Percentiles rank a stretch among this genome's conserved stretches.
These are phyloP conservation scores for Cordyceps cateniannulata DNA, from an alignment of 2,329 filamentous ascomycete species.

Conservation along the genomic window DNA sequence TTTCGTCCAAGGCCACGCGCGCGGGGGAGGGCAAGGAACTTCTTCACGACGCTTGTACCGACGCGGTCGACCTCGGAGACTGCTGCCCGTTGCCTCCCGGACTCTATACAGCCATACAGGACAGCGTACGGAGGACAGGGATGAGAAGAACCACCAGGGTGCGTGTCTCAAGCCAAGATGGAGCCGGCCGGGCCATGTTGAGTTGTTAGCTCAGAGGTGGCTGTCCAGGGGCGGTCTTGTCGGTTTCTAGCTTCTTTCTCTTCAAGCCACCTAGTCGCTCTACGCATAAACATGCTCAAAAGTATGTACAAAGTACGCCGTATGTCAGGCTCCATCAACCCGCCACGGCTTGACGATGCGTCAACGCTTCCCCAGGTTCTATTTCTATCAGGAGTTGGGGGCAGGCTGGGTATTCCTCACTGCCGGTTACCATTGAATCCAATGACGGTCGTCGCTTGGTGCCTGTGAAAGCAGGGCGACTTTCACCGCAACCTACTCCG, in stretches of 20 bases:
- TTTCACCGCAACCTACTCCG: not conserved
- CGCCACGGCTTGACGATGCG: not conserved
- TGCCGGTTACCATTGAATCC: no score
- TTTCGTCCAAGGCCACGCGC: not conserved
- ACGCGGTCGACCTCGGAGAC: no score
- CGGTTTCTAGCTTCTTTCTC: not conserved
- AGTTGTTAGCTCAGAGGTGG: conserved; percentile 1
- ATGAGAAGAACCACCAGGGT: not conserved
- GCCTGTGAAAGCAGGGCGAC: not conserved
- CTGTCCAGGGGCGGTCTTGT: not conserved
- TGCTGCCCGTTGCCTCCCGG: not conserved
- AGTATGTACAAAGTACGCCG: not conserved
- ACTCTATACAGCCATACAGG: not conserved
- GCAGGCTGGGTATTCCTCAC: no score
- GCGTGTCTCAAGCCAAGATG: not conserved
- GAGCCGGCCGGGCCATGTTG: not conserved
- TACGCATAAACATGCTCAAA: not conserved
- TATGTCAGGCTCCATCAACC: not conserved
- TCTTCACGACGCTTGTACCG: not conserved
- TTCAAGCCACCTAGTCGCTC: not conserved
- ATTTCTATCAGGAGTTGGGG: not conserved
- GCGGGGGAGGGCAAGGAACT: not conserved
- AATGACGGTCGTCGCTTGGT: not conserved
- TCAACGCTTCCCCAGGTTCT: not conserved
- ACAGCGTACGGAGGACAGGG: no score